Base-by-base conservation (phyloP, 2,329 filamentous ascomycete species). In the Periconia sp. region DNA sequence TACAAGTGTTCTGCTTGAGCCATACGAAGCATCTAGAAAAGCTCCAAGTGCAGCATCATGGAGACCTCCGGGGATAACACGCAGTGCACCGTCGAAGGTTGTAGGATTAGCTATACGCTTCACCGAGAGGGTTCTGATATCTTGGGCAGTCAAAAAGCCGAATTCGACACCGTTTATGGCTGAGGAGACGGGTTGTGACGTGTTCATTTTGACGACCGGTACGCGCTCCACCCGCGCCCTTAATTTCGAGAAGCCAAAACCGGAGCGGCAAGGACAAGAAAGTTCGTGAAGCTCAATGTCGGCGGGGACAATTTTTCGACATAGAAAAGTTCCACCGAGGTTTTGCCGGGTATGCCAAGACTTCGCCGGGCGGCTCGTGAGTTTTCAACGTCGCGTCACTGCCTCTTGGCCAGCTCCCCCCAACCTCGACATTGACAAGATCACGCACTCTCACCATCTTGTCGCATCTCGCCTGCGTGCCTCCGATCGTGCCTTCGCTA, bases 31-130 rank as follows among this genome's bases (percentile, higher is more conserved):
- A 65, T 96, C 90, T 34, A 88, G 85, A 81, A 90, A 96, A 39
- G 92, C 89, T 21, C 94, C 94, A 48, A 99, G 79, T 33, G 92
- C 92, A 42, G 89, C 83, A 71, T 96, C 94, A 66, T 99, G 96
- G 7, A 99, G 80, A 68, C 94, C 94, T 46, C 91, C 91, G 11
- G 91, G 88, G 8, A 95, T 82, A 6, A 92, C 92, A 61, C 96
- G 92, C 55, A 95, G 80, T 43, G 96, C 83, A 45, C 84, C 90
- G 73, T 97, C 94, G 70, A 97, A 94, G n/a, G 94, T 96, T 56
- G 83, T 89, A 37, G 91, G 87, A 75, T 95, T 95, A 65, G 95
- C 88, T 60, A 99, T 95, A 72, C 86, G 85, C 77, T 94, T 94
- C 56, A 96, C 94, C 7, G 94, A 99, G 59, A 97, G 84, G 48